These are phyloP conservation scores for Quercus alba DNA, from an alignment of 306 rosid species.

Conservation along the genomic window DNA sequence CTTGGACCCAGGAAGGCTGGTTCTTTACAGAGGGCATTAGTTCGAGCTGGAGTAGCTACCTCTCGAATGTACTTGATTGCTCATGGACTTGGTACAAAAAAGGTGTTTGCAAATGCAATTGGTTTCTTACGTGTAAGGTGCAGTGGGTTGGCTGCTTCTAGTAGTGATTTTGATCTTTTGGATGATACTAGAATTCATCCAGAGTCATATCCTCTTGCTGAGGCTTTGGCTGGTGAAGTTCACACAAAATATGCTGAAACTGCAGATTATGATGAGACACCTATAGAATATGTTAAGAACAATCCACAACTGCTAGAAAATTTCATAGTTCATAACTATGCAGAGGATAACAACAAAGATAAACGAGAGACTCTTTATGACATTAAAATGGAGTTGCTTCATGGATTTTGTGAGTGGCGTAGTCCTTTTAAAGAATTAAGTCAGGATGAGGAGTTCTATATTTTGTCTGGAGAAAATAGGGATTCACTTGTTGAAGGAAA, in stretches of 20 bases:
- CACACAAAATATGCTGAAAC: constrained; percentile 85
- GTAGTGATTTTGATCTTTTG: constrained; percentile 89
- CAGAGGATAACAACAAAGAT: constrained; percentile 47
- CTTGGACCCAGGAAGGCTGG: constrained; percentile 99
- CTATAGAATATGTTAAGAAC: constrained; percentile 88
- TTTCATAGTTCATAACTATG: constrained; percentile 77
- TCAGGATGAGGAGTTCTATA: constrained; percentile 91
- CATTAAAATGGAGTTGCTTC: constrained; percentile 84
- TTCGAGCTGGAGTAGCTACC: constrained; percentile 80
- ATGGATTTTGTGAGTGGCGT: constrained; percentile 97
- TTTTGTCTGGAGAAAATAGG: constrained; percentile 94
- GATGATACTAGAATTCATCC: constrained; percentile 99
- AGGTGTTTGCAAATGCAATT: constrained; percentile 89
- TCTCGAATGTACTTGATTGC: constrained; percentile 83
- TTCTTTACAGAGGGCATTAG: constrained; percentile 82
- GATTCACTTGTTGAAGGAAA: constrained; percentile 93
- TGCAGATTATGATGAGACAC: constrained; percentile 71
- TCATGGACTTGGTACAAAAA: constrained; percentile 69
- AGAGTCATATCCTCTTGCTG: constrained; percentile 83
- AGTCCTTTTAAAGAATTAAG: constrained; percentile 92
- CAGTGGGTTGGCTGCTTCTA: constrained; percentile 85
- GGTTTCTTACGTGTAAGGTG: constrained; percentile 94
- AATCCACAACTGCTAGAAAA: constrained; percentile 64
- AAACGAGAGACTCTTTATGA: constrained; percentile 76
- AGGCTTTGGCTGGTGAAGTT: constrained; percentile 92